Base-by-base conservation (phyloP, 805 yeast genomes). In the Candida pini region DNA sequence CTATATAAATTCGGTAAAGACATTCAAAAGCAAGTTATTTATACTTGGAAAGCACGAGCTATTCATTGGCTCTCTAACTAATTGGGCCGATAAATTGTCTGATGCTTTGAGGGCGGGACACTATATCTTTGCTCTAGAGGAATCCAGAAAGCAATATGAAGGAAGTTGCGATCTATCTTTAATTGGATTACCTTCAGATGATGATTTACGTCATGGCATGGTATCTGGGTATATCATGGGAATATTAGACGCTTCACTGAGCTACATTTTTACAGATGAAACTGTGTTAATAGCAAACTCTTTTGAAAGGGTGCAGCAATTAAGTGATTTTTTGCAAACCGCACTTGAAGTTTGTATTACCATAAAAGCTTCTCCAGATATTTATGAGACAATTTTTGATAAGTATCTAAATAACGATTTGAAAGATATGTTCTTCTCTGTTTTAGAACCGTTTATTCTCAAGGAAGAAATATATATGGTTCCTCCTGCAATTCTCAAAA, bases 81-180 rank as follows among this genome's bases (percentile, higher is more conserved):
- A 70, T 45, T 86, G 88, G 95, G 85, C 81, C 0, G 89, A 82
- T 44, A 62, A 66, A 18, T 54, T 84, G 2, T 53, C 72, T 38
- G 63, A 57, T 6, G 49, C 72, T 9, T 61, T 86, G 31, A 62
- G 71, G 9, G 44, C 57, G 2, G 75, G 71, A 1, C 53, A 69
- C 16, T 80, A 77, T 35, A 53, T 71, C 5, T 60, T 54, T 3
- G 89, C 94, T 0, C 63, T 85, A n/a, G 55, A 61, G 3, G 60
- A 69, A 12, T 80, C 83, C 0, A 61, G 70, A 29, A 55, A 58
- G 6, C 82, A 71, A 49, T 85, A 73, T 32, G 42, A 49, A 1
- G 77, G 81, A 9, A 65, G 69, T 1, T 51, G 53, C 19, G 74
- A 74, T 28, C 50, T 79, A 17, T 65, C 71, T 0, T 43, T 78